Base-by-base conservation (phyloP, 345 rosid species). In the Heritiera fomes region DNA sequence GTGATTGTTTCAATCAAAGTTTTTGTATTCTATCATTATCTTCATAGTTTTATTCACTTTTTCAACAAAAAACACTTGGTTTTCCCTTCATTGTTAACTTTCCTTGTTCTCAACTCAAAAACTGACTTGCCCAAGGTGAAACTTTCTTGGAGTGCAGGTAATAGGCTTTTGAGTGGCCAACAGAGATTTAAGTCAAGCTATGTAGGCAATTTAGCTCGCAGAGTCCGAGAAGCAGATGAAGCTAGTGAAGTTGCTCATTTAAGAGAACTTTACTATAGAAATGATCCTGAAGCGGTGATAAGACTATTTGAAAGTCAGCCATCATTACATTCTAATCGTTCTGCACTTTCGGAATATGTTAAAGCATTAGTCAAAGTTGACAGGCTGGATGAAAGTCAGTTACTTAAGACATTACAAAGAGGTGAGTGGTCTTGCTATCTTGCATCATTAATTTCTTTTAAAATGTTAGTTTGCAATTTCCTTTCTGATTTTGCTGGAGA, bases 331-430 rank as follows among this genome's bases (percentile, higher is more conserved):
- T 82, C 83, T 9, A 93, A 88, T 76, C 76, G 87, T 17, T 83
- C 92, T 34, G 98, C 99, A 1, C 78, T 95, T 32, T 85, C 96
- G 2, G 94, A 95, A 71, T 95, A 95, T 65, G 91, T 95, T 9
- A 95, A 91, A 87, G 98, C 99, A 34, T 83, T 95, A 77, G 97
- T 92, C 41, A 93, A 87, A 87, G 97, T 92, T 79, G 94, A 94
- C 83, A 88, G 97, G 89, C 85, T 95, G 52, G 94, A 95, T 80
- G 89, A 88, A 43, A 91, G 97, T 82, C 94, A 92, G 85, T 82
- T 95, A 70, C 82, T 95, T 64, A 92, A 87, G 87, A 87, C 92
- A 62, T 82, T 95, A 85, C 97, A 92, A 83, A 91, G 92, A 90
- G 98, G 98, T 93, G 76, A 52, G 82, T 83, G 61, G 28, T n/a